Evolutionary conservation across 768 basidiomycete genomes (phyloP), one percentile per base, ranked within the genome.

Genomic region (Jaapia argillacea): DNA sequence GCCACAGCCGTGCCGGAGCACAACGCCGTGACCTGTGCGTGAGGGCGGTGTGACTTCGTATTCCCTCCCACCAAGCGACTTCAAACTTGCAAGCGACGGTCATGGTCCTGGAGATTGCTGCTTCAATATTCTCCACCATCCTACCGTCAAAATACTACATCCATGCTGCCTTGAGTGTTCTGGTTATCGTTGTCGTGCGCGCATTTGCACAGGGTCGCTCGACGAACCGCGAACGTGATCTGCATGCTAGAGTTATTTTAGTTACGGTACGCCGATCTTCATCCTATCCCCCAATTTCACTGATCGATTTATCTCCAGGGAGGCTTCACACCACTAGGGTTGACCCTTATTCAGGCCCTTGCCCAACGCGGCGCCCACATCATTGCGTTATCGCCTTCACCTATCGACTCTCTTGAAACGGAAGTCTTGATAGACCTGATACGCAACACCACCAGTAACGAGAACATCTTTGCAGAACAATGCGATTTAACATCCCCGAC

Each of bases 351-450:
- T 5, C 76, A 82, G 44, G 63, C 63, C 2, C 62, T 92, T 6
- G 86, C 89, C 1, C 61, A 72, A 39, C 74, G 82, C 36, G 88
- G 89, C 10, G 85, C 87, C 14, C 84, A 86, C 50, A 62, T 91
- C 45, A 83, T 92, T 36, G 81, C 82, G 1, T 74, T 91, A 18
- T 72, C 82, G 0, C 69, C 75, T 0, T 68, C 77, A 35, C 71
- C 79, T 1, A 64, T 83, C 18, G 70, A 74, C 12, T 69, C 76
- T 6, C 60, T 66, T 5, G 58, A 72, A 21, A 70, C 80, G 2
- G 62, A 72, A n/a, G 68, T 81, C 36, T 66, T 89, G 36, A 61
- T 90, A 45, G 64, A 74, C 6, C 71, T 88, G 42, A 59, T 92
- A 22, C 79, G 85, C 36, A 68, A 71, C 0, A 72, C 79, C 2